Conservation (phyloP, 2,329 filamentous ascomycete genomes). For the Calonectria pseudoreteaudii region DNA sequence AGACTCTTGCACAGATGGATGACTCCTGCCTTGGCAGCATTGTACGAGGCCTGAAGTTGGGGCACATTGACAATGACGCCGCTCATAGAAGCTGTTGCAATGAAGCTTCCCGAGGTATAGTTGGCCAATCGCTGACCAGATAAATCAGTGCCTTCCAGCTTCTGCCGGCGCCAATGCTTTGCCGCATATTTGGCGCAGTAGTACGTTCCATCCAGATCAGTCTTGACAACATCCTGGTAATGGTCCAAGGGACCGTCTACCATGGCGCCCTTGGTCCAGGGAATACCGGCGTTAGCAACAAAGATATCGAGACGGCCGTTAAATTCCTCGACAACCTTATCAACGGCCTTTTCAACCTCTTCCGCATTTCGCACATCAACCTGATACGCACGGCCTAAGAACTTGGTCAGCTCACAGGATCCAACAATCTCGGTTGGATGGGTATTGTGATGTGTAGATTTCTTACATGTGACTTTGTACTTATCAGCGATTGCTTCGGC, state of each 20-base stretch:
- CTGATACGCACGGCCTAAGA: constrained; percentile 68
- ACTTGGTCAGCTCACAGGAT: background rate
- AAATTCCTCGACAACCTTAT: constrained; percentile 69
- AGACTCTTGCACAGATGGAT: constrained; percentile 67
- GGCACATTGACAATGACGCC: constrained; percentile 64
- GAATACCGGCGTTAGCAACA: constrained; percentile 79
- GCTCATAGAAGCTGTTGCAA: constrained; percentile 64
- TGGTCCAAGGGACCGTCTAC: constrained; percentile 72
- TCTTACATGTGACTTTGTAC: constrained; percentile 72
- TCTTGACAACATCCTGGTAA: constrained; percentile 75
- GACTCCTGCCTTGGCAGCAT: constrained; percentile 66
- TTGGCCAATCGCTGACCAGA: constrained; percentile 30
- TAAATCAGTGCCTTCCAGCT: constrained; percentile 66
- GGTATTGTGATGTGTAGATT: constrained; percentile 37
- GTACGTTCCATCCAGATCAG: constrained; percentile 79
- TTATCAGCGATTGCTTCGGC: constrained; percentile 70
- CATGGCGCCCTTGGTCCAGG: constrained; percentile 76
- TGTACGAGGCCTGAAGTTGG: constrained; percentile 64
- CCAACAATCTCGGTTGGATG: background rate
- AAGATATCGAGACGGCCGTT: constrained; percentile 80
- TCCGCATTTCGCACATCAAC: constrained; percentile 67
- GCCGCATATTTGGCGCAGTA: constrained; percentile 79
- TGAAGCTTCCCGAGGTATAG: constrained; percentile 57
- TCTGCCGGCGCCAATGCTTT: constrained; percentile 75
- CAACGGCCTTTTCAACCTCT: constrained; percentile 61